phyloP scores from a whole-genome alignment of 176 grass and related monocot species.

The Triticum turgidum region DNA sequence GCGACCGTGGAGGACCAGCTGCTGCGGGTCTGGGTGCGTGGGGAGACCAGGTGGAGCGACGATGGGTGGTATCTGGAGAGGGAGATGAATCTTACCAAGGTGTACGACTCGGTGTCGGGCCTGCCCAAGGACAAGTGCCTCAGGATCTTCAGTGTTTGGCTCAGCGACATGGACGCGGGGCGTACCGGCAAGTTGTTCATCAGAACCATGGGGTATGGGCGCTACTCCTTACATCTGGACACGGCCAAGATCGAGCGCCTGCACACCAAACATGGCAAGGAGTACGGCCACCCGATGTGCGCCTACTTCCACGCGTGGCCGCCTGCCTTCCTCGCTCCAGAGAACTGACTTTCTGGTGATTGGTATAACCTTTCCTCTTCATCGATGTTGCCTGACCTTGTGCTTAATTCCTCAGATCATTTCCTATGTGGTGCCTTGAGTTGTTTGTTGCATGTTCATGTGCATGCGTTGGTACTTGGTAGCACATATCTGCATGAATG shows the following conservation, averaged over 20 bases:
- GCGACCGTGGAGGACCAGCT: neutral
- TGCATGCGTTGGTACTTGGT: no score
- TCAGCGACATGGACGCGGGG: slow-evolving; percentile 16
- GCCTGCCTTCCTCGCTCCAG: neutral
- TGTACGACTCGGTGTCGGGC: neutral
- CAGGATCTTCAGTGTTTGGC: neutral
- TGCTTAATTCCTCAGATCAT: neutral
- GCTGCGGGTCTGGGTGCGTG: neutral
- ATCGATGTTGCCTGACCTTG: neutral
- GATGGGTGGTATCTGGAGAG: slow-evolving; percentile 25
- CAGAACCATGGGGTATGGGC: neutral
- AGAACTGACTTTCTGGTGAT: neutral
- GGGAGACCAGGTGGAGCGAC: neutral
- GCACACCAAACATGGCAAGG: neutral
- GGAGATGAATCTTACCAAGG: neutral
- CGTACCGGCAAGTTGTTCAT: neutral
- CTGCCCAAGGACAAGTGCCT: neutral
- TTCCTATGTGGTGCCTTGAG: neutral
- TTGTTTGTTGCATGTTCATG: no score
- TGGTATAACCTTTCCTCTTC: neutral
- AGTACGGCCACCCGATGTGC: neutral
- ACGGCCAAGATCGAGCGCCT: neutral
- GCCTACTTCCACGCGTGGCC: slow-evolving; percentile 2
- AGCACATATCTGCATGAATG: no score
- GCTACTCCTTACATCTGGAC: slow-evolving; percentile 1